Conservation (phyloP, 2,329 filamentous ascomycete species). For the Cladophialophora chaetospira region DNA sequence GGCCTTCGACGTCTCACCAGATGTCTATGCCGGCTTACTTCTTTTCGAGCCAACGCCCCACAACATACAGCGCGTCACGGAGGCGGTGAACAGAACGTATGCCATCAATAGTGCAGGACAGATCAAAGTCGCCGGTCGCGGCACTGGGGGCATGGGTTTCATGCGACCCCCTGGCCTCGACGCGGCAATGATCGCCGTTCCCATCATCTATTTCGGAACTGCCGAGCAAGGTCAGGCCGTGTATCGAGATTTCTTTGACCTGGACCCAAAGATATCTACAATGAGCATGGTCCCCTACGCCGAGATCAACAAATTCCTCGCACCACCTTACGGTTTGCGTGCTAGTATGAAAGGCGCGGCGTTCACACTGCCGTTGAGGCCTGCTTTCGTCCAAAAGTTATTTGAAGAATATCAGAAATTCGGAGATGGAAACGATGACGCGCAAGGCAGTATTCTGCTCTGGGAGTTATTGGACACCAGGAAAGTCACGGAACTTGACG, state of each 20-base stretch:
- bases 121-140: slow-evolving; percentile 31
- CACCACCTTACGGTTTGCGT: slow-evolving; percentile 41
- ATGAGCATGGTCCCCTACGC: too few species aligned
- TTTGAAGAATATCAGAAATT: slow-evolving; percentile 39
- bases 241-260: slow-evolving; percentile 41
- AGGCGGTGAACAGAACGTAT: too few species aligned
- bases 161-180: slow-evolving; percentile 23
- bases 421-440: slow-evolving; percentile 33
- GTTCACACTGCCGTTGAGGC: slow-evolving; percentile 46
- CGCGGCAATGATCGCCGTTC: too few species aligned
- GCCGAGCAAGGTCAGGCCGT: slow-evolving; percentile 38
- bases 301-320: slow-evolving; percentile 43
- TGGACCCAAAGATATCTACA: slow-evolving; percentile 42
- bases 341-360: slow-evolving; percentile 49
- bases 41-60: too few species aligned
- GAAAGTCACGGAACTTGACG: slow-evolving; percentile 43
- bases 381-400: slow-evolving; percentile 37
- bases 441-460: slow-evolving; percentile 39
- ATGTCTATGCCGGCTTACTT: slow-evolving; percentile 40
- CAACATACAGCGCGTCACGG: too few species aligned
- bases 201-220: too few species aligned
- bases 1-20: slow-evolving; percentile 38
- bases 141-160: slow-evolving; percentile 27
- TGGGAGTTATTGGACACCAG: slow-evolving; percentile 49
- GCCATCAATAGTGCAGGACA: slow-evolving; percentile 31